phyloP scores from a whole-genome alignment of 2,329 filamentous ascomycete genomes.

The Apiospora rasikravindrae region DNA sequence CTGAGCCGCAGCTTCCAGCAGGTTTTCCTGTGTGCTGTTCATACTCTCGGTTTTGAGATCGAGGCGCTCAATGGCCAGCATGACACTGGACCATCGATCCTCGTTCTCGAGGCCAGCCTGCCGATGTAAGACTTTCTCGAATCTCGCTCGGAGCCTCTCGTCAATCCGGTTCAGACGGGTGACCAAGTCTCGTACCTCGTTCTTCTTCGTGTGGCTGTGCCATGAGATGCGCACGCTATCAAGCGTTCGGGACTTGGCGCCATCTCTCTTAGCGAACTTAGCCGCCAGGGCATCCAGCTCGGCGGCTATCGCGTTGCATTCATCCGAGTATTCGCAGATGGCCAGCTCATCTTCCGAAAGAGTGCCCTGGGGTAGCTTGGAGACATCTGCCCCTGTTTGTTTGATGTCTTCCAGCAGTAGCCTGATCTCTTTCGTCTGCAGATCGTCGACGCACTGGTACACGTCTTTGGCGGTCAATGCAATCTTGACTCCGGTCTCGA shows the following conservation, averaged over 20 bases:
- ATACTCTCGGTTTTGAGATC: not conserved
- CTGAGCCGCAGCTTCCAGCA: not conserved
- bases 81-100: not conserved
- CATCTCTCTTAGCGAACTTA: not conserved
- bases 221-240: not conserved
- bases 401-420: not conserved
- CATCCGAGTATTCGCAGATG: not conserved
- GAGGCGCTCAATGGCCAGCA: not conserved
- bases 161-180: not conserved
- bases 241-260: not conserved
- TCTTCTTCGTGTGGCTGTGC: not conserved
- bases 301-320: not conserved
- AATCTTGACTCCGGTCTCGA: not conserved
- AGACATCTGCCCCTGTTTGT: not conserved
- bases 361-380: not conserved
- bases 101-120: not conserved
- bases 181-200: not conserved
- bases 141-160: not conserved
- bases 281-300: not conserved
- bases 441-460: not conserved
- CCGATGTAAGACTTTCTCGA: not conserved
- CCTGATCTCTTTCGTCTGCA: not conserved
- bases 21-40: not conserved
- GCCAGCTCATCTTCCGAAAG: not conserved
- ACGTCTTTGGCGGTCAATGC: not conserved